Evolutionary conservation across 192 early-diverging fungal species (phyloP), one percentile per base, ranked within the genome.

Genomic region (Haplosporangium gracile): DNA sequence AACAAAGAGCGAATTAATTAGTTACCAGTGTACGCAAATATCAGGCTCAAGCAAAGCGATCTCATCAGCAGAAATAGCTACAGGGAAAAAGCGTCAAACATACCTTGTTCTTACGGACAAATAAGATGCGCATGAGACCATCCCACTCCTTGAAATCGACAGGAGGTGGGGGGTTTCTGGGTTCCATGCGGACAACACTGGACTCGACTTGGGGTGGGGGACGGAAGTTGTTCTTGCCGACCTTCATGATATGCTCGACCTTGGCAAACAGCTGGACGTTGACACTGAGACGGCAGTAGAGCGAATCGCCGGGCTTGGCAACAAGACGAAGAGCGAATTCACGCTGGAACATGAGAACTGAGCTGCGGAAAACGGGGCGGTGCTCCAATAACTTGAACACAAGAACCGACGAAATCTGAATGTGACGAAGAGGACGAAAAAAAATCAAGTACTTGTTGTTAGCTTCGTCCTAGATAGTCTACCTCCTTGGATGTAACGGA

Each of bases 321-420:
- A 98, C 92, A 24, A 99, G 88, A 34, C 97, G 95, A 75, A 99
- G 88, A 16, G 99, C 98, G 85, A 99, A 99, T 91, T 99, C 99
- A 82, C 96, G 95, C 87, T 99, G 99, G 88, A 99, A 99, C 98
- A 99, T 99, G 82, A 99, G 97, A 60, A 99, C 94, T 8, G 97
- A 97, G 70, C 95, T 95, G 63, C 95, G 91, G 90, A 97, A 97
- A 29, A 97, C 82, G 13, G 98, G 98, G n/a, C 97, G 95, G 84
- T 99, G 98, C 76, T 94, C 95, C 22, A 99, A 91, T 53, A 99
- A 92, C 90, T 99, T 99, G 90, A 99, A 98, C 8, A 96, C 94
- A 63, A 99, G 91, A 0, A 97, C 95, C 13, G 98, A 97, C 8
- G 98, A 99, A 76, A 99, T 99, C 91, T 96, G 70, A 4, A 22